phyloP scores from a whole-genome alignment of 176 grass and related monocot species.

The Saccharum spontaneum region DNA sequence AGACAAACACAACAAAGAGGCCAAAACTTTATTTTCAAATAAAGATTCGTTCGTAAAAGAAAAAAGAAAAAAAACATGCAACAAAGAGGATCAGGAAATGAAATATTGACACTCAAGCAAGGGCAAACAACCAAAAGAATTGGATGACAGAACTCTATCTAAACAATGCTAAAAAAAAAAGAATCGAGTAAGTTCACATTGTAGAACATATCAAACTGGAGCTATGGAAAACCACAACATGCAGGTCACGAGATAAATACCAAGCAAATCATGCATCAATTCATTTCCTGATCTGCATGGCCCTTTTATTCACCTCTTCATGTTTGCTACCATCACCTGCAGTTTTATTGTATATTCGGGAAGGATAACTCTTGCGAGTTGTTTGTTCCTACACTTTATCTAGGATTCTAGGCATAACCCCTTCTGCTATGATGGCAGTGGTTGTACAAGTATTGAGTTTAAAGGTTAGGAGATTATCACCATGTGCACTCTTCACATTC shows the following conservation, averaged over 20 bases:
- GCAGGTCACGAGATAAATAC: not conserved
- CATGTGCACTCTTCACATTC: not conserved
- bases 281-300: conserved; percentile 48
- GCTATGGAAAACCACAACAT: not conserved
- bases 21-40: not conserved
- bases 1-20: not conserved
- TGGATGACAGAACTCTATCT: not conserved
- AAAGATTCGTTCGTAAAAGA: no score
- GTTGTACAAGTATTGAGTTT: conserved; percentile 29
- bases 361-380: not conserved
- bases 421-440: conserved; percentile 52
- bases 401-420: conserved; percentile 31
- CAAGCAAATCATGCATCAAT: conserved; percentile 3
- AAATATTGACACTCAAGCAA: no score
- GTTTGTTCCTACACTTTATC: conserved; percentile 41
- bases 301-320: conserved; percentile 51
- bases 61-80: no score
- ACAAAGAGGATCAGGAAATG: no score
- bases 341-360: conserved; percentile 40
- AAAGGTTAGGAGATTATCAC: not conserved
- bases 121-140: no score
- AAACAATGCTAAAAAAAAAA: no score
- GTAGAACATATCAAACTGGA: not conserved
- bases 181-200: not conserved
- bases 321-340: conserved; percentile 48